phyloP scores from a whole-genome alignment of 371 early-diverging fungal species.

The Circinella minor region DNA sequence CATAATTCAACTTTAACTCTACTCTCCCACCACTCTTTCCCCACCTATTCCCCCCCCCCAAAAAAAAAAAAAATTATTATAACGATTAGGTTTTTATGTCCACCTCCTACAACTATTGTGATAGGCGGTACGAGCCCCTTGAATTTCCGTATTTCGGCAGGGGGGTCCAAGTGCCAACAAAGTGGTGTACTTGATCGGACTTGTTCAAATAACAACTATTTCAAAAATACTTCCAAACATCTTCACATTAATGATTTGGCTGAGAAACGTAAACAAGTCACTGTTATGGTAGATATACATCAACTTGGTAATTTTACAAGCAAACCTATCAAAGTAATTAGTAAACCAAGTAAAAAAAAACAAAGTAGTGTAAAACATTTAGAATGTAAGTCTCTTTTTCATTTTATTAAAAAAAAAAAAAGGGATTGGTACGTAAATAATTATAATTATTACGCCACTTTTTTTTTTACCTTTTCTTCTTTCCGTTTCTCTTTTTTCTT shows the following conservation, averaged over 20 bases:
- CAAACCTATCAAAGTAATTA: slow-evolving; percentile 76
- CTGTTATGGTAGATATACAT: slow-evolving; percentile 66
- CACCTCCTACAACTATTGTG: slow-evolving; percentile 74
- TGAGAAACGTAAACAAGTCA: slow-evolving; percentile 72
- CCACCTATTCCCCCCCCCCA: too few species aligned
- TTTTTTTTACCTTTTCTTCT: neutral
- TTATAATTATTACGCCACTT: too few species aligned
- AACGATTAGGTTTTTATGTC: slow-evolving; percentile 60
- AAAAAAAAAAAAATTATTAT: too few species aligned
- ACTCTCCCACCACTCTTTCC: too few species aligned
- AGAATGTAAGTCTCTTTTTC: slow-evolving; percentile 42
- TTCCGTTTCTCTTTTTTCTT: neutral
- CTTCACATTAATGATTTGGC: slow-evolving; percentile 78
- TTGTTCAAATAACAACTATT: neutral
- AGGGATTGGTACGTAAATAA: too few species aligned
- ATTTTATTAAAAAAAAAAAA: too few species aligned
- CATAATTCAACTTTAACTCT: too few species aligned
- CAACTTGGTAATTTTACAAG: slow-evolving; percentile 69
- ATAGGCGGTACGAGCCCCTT: slow-evolving; percentile 45
- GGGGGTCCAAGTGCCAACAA: slow-evolving; percentile 4
- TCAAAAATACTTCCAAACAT: slow-evolving; percentile 72
- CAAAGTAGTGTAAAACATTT: slow-evolving; percentile 75
- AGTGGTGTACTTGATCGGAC: neutral
- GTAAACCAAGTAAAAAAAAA: slow-evolving; percentile 80
- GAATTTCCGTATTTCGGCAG: slow-evolving; percentile 7